Evolutionary conservation across 2,329 filamentous ascomycete species (phyloP), one percentile per base, ranked within the genome.

Genomic region (Dactylellina sp.): DNA sequence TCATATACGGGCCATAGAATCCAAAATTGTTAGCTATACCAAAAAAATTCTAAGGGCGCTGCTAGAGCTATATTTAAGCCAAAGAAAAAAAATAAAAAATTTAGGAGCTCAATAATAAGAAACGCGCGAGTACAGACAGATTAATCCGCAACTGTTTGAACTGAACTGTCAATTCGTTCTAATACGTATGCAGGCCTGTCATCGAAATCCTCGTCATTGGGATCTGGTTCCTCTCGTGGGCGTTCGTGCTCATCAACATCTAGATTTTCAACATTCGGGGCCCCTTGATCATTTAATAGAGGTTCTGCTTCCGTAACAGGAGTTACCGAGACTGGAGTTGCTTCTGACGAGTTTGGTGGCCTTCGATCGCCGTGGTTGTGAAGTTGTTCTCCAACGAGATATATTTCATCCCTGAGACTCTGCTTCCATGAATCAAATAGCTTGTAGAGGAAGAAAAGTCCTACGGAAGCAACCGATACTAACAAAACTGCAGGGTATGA

Each of bases 321-420:
- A 14, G 55, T 2, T 7, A 12, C 39, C 0, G 44, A 6, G 16
- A 39, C 16, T 22, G 35, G n/a, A 32, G 28, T 32, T 20, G 70
- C 32, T 14, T 12, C 46, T 9, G 60, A 12, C 5, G 40, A n/a
- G 46, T 61, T 61, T n/a, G 47, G 70, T 22, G 47, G 55, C 16
- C 57, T 25, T 7, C 81, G 82, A 79, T 90, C 89, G 1, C 92
- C 91, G 82, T 97, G 96, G 81, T 99, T 99, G 82, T 99, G 96
- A 79, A 99, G 82, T 71, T 93, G 84, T 83, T 99, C 94, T 1
- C 95, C 95, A 79, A 98, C 95, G 47, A 99, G 84, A 80, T 99
- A 99, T 0, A 96, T 93, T 82, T 99, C 96, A 80, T 99, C 96
- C 40, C 92, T 85, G 50, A 99, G 92, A 68, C 89, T 87, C 66